Evolutionary conservation across 2,329 filamentous ascomycete species (phyloP).

Genomic region (Cordyceps tenuipes): DNA sequence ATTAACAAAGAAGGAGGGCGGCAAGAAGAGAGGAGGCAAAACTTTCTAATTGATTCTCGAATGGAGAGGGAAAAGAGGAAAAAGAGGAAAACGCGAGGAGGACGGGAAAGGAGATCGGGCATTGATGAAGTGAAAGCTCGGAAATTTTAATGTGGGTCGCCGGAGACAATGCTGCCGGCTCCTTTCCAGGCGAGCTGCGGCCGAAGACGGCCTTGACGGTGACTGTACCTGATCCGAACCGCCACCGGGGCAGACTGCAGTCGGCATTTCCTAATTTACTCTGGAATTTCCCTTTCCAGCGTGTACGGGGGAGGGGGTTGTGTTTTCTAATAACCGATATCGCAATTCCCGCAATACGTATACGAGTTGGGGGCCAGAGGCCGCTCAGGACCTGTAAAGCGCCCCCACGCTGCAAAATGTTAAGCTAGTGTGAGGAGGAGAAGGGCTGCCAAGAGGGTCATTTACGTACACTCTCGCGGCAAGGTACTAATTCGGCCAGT

Average conservation of each 20-base stretch:
- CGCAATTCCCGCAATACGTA: no score
- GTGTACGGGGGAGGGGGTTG: no score
- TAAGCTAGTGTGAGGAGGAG: neutral
- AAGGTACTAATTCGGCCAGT: no score
- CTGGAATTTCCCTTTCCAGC: no score
- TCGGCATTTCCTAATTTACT: no score
- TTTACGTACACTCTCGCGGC: no score
- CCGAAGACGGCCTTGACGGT: slow-evolving; percentile 3
- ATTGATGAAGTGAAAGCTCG: neutral
- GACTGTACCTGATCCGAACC: neutral
- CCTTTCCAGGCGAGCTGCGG: neutral
- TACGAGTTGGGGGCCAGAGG: neutral
- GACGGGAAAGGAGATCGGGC: neutral
- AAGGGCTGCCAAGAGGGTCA: no score
- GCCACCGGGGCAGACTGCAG: neutral
- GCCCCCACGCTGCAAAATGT: neutral
- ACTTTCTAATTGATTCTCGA: no score
- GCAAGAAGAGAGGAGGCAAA: no score
- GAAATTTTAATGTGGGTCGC: slow-evolving; percentile 6
- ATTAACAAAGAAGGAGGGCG: no score
- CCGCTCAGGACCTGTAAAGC: neutral
- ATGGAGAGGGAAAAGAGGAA: no score
- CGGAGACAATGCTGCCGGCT: neutral
- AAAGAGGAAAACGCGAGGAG: neutral
- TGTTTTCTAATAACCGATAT: no score